A percentile compares a stretch with the other conserved stretches of the same genome.
Conservation (phyloP, 2,329 filamentous ascomycete genomes). For the Didymella arachidicola region DNA sequence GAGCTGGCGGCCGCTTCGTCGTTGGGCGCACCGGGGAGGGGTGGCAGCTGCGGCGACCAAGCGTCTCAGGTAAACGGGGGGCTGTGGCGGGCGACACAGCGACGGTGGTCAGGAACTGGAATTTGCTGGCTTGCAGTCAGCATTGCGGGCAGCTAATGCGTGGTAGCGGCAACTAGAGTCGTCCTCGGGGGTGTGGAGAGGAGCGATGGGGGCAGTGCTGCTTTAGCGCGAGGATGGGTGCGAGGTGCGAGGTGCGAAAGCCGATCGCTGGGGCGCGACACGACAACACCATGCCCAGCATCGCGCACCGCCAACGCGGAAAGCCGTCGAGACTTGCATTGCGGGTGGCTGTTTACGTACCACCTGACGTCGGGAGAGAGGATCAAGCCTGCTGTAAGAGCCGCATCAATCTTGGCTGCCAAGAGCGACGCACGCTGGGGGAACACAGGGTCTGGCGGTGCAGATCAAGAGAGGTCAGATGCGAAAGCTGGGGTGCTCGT, state of each 20-base stretch:
- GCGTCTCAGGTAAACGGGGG: conserved; percentile 42
- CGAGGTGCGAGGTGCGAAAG: conserved; percentile 8
- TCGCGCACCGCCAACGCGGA: conserved; percentile 13
- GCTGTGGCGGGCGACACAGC: conserved; percentile 25
- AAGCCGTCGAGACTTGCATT: conserved; percentile 6
- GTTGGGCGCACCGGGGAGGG: conserved; percentile 17
- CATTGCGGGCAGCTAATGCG: conserved; percentile 39
- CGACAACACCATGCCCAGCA: conserved; percentile 17
- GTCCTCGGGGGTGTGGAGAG: conserved; percentile 35
- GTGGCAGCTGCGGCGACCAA: conserved; percentile 29
- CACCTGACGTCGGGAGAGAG: conserved; percentile 31
- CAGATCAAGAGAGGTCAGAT: conserved; percentile 4
- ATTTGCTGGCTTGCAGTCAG: conserved; percentile 39
- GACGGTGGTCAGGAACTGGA: conserved; percentile 28
- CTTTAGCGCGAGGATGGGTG: conserved; percentile 25
- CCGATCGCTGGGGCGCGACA: conserved; percentile 20
- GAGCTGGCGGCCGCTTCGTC: conserved; percentile 21
- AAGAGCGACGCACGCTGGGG: conserved; percentile 29
- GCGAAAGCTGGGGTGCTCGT: conserved; percentile 1
- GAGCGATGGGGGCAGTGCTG: conserved; percentile 34
- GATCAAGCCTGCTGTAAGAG: conserved; percentile 34
- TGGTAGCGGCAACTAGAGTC: conserved; percentile 31
- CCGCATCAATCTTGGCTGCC: conserved; percentile 38
- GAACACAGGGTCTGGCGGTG: conserved; percentile 25
- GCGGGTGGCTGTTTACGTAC: conserved; percentile 36